Evolutionary conservation across 768 basidiomycete genomes (phyloP).

Genomic region (Chiua virens): DNA sequence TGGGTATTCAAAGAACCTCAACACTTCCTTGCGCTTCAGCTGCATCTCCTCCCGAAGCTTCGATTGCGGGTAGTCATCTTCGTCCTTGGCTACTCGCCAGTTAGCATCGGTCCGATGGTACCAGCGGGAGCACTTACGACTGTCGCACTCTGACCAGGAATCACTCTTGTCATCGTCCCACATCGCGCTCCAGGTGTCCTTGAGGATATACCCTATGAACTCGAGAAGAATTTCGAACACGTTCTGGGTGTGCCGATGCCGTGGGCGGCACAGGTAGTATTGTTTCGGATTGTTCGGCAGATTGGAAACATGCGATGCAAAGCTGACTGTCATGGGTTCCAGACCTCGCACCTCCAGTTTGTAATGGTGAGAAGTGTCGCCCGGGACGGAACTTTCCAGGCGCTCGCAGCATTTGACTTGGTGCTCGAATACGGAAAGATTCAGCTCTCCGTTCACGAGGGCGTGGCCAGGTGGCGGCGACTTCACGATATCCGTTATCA

Average conservation of each 20-base stretch:
- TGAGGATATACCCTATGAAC: slow-evolving; percentile 12
- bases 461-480: slow-evolving; percentile 18
- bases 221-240: slow-evolving; percentile 18
- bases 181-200: not conserved
- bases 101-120: not conserved
- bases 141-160: not conserved
- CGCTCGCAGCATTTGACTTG: slow-evolving; percentile 10
- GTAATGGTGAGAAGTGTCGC: slow-evolving; percentile 3
- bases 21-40: slow-evolving; percentile 17
- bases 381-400: not conserved
- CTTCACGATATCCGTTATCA: slow-evolving; percentile 4
- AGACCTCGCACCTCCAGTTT: slow-evolving; percentile 13
- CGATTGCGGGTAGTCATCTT: not conserved
- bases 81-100: not conserved
- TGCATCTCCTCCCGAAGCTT: slow-evolving; percentile 12
- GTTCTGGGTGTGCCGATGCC: slow-evolving; percentile 13
- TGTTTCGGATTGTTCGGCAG: slow-evolving; percentile 4
- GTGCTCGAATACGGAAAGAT: slow-evolving; percentile 22
- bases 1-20: slow-evolving; percentile 9
- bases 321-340: slow-evolving; percentile 2
- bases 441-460: slow-evolving; percentile 25
- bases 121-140: slow-evolving; percentile 1
- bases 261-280: slow-evolving; percentile 23
- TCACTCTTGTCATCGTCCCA: not conserved
- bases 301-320: not conserved